These are phyloP conservation scores for Phytophthora sojae DNA, from an alignment of 352 stramenopile genomes.

Conservation along the genomic window DNA sequence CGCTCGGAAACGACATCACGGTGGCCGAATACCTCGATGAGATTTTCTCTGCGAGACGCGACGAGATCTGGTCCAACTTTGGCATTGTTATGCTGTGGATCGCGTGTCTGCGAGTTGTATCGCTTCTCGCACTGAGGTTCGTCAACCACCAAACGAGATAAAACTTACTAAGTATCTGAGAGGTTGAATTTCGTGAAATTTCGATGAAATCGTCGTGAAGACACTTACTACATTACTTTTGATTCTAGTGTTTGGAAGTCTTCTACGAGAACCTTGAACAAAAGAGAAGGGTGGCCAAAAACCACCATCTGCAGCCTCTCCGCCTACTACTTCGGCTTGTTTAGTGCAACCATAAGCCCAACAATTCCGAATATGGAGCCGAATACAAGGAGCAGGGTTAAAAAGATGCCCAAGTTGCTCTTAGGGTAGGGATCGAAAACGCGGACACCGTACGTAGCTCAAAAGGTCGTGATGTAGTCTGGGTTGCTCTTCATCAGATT, in stretches of 20 bases:
- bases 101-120: constrained; percentile 23
- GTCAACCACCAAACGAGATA: constrained; percentile 46
- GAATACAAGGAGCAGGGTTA: no score
- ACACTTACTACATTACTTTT: neutral
- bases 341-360: no score
- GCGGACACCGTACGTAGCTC: no score
- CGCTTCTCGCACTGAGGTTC: constrained; percentile 33
- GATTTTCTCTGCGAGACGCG: constrained; percentile 38
- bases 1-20: constrained; percentile 23
- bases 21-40: constrained; percentile 38
- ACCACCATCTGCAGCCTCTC: no score
- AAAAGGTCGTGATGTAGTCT: no score
- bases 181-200: neutral
- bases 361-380: no score
- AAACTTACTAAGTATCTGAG: neutral
- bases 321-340: no score
- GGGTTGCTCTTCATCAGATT: no score
- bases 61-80: constrained; percentile 29
- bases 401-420: no score
- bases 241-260: neutral
- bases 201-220: neutral
- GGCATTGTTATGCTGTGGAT: constrained; percentile 31
- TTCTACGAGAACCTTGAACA: no score
- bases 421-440: no score
- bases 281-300: no score